These are phyloP conservation scores for Coemansia sp. DNA, from an alignment of 192 early-diverging fungal species.

Conservation along the genomic window DNA sequence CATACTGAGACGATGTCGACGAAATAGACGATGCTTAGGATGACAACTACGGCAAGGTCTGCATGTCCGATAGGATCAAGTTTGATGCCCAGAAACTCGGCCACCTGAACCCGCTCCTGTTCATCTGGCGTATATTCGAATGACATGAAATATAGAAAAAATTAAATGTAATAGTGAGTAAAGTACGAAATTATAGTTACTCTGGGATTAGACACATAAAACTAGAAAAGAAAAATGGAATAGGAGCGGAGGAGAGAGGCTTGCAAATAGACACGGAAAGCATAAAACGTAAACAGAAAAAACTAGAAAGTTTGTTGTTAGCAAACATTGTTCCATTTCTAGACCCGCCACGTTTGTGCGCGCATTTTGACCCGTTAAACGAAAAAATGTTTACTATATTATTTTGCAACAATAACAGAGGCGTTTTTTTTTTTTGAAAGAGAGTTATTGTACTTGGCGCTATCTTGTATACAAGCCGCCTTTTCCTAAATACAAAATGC, in stretches of 20 bases:
- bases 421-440: no score
- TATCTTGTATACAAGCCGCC: no score
- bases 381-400: neutral
- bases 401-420: neutral
- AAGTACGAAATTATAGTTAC: neutral
- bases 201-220: neutral
- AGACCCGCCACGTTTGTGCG: neutral
- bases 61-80: conserved; percentile 45
- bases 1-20: conserved; percentile 29
- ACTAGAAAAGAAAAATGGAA: no score
- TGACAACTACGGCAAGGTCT: conserved; percentile 32
- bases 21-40: conserved; percentile 32
- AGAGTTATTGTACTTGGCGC: no score
- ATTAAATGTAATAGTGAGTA: neutral
- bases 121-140: conserved; percentile 35
- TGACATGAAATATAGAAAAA: conserved; percentile 21
- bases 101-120: conserved; percentile 22
- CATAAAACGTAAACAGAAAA: neutral
- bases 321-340: neutral
- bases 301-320: neutral
- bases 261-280: neutral
- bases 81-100: conserved; percentile 28
- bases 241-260: neutral
- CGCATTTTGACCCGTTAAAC: neutral
- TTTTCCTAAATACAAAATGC: no score